Conservation (phyloP, 2,329 filamentous ascomycete genomes). For the Zymoseptoria tritici region DNA sequence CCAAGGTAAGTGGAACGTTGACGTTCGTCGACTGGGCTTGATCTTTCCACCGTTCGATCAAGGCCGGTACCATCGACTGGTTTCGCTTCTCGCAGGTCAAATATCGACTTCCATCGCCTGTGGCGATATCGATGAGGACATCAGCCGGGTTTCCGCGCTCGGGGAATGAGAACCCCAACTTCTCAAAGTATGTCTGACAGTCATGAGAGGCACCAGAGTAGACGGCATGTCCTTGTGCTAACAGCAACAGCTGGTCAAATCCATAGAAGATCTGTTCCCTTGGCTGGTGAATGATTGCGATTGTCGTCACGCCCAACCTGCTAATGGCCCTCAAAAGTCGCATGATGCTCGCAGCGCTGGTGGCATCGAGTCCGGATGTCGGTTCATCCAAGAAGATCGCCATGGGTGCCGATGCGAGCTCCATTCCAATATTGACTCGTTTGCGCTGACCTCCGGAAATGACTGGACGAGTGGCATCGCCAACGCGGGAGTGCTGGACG, state of each 20-base stretch:
- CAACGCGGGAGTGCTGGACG: constrained; percentile 46
- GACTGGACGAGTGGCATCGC: constrained; percentile 44
- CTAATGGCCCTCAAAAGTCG: constrained; percentile 48
- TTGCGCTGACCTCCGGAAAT: constrained; percentile 54
- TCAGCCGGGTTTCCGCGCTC: constrained; percentile 49
- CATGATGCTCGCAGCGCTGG: constrained; percentile 51
- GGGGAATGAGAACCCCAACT: constrained; percentile 45
- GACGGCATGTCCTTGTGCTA: constrained; percentile 49
- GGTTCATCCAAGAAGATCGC: constrained; percentile 32
- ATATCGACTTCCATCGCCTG: constrained; percentile 49
- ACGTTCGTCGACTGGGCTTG: constrained; percentile 14
- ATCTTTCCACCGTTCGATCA: constrained; percentile 44
- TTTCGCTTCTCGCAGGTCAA: constrained; percentile 27
- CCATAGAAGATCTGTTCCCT: constrained; percentile 52
- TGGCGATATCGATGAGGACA: constrained; percentile 55
- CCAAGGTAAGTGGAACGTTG: background rate
- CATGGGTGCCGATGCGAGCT: constrained; percentile 51
- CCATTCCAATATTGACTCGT: constrained; percentile 52
- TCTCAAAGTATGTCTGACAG: constrained; percentile 45
- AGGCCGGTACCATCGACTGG: constrained; percentile 39
- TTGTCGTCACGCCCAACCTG: constrained; percentile 49
- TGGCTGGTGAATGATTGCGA: constrained; percentile 55
- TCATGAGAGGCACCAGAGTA: constrained; percentile 45
- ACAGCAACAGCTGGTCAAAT: constrained; percentile 50
- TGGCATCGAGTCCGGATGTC: constrained; percentile 40